Evolutionary conservation across 1,284 basidiomycete species (phyloP).

Genomic region (Marasmius fiardii): DNA sequence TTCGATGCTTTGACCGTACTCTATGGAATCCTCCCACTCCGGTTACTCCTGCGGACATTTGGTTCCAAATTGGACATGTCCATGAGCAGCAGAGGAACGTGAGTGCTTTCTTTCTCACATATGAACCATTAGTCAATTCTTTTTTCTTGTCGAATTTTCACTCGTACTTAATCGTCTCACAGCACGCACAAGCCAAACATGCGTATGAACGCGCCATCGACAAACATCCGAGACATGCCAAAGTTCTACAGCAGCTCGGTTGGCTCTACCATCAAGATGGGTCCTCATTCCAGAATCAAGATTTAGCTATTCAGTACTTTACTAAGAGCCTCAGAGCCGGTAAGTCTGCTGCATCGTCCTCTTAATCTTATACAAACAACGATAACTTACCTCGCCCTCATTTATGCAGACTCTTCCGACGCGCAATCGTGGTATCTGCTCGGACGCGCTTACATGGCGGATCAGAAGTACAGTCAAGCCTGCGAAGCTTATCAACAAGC

Average conservation of each 20-base stretch:
- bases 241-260: slow-evolving; percentile 96
- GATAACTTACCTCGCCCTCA: neutral
- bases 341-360: slow-evolving; percentile 23
- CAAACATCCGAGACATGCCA: slow-evolving; percentile 93
- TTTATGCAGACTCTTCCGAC: slow-evolving; percentile 86
- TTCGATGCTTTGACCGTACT: slow-evolving; percentile 95
- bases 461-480: slow-evolving; percentile 99
- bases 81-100: slow-evolving; percentile 96
- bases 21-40: slow-evolving; percentile 93
- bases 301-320: slow-evolving; percentile 89
- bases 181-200: slow-evolving; percentile 89
- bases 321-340: slow-evolving; percentile 94
- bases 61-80: slow-evolving; percentile 99
- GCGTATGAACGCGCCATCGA: slow-evolving; percentile 96
- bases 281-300: slow-evolving; percentile 93
- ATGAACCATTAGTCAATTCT: too few relatives aligned
- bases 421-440: slow-evolving; percentile 99
- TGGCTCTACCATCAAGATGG: slow-evolving; percentile 97
- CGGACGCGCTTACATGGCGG: slow-evolving; percentile 97
- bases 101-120: slow-evolving; percentile 37
- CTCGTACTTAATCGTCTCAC: too few relatives aligned
- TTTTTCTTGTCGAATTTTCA: too few relatives aligned
- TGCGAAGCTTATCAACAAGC: slow-evolving; percentile 99
- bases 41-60: slow-evolving; percentile 96
- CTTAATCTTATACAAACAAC: slow-evolving; percentile 2